Base-by-base conservation (phyloP, 805 yeast species). In the Suhomyces vadensis region DNA sequence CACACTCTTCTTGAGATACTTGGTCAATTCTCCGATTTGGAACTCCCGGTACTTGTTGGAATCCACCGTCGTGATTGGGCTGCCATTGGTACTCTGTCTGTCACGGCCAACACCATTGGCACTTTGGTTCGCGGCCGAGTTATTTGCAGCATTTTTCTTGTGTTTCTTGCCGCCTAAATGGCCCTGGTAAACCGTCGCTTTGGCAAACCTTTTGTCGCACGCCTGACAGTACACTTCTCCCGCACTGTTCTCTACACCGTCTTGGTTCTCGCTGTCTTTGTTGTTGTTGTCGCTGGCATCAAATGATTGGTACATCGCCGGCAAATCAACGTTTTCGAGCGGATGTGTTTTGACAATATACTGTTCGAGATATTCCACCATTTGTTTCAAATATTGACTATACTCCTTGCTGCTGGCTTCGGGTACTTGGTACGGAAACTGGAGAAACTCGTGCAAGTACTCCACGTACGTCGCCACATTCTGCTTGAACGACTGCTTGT, bases 111-210 rank as follows among this genome's bases (percentile, higher is more conserved):
- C 31, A 27, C 5, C 25, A 23, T 23, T 11, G n/a, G 26, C 26
- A 8, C 13, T 31, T 23, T 13, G 19, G 5, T 23, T 23, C 13
- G 10, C 33, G 10, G 14, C 14, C 6, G 10, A 17, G 24, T 17
- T 13, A 8, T 24, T 19, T 51, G 56, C 20, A 11, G 53, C 57
- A 29, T 79, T 79, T 52, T 81, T 83, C 44, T 73, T 65, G 58
- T 92, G 97, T 53, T 83, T 83, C 58, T 85, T 87, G 1, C 96
- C 95, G 1, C 55, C 47, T 20, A 88, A 61, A 69, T 92, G 97
- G 2, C 78, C 82, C 3, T 75, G 63, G 57, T 71, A 90, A 0
- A 87, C 94, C 0, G 89, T 65, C 21, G 67, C 67, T 41, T 84
- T 83, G 10, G 85, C 67, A 58, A 87, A 90, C 14, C 55, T 44